Conservation (phyloP, 352 stramenopile genomes). For the Phytophthora palmivora region DNA sequence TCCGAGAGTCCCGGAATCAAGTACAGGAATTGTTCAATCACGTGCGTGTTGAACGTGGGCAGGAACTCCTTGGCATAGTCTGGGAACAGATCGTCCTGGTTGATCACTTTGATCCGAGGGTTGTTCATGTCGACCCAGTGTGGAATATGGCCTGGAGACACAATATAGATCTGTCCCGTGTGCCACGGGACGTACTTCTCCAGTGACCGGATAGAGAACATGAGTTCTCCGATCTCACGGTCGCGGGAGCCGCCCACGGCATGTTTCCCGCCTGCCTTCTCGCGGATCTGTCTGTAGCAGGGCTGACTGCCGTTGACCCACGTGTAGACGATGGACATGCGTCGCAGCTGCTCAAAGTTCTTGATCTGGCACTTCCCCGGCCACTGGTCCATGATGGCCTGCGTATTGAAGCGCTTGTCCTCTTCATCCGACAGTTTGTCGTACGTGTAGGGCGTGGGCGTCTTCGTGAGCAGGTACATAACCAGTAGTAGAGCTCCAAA, state of each 20-base stretch:
- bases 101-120: conserved; percentile 85
- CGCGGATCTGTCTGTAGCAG: conserved; percentile 81
- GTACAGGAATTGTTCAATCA: conserved; percentile 91
- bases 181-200: conserved; percentile 88
- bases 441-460: conserved; percentile 47
- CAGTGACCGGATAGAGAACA: conserved; percentile 88
- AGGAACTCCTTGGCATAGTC: conserved; percentile 83
- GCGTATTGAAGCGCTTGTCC: conserved; percentile 55
- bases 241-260: conserved; percentile 82
- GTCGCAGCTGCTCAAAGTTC: conserved; percentile 85
- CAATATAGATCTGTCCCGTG: conserved; percentile 86
- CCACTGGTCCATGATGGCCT: conserved; percentile 68
- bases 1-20: conserved; percentile 85
- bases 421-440: conserved; percentile 63
- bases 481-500: conserved; percentile 53
- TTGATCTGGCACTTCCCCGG: conserved; percentile 84
- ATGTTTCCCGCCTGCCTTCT: conserved; percentile 72
- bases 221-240: conserved; percentile 89
- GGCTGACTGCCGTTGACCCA: conserved; percentile 89
- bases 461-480: conserved; percentile 51
- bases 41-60: conserved; percentile 89
- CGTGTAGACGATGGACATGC: conserved; percentile 91
- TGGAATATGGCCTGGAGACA: conserved; percentile 83
- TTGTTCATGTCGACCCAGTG: conserved; percentile 86
- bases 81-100: conserved; percentile 89